Evolutionary conservation across 2,329 filamentous ascomycete species (phyloP).

Genomic region (Hymenoscyphus occultus): DNA sequence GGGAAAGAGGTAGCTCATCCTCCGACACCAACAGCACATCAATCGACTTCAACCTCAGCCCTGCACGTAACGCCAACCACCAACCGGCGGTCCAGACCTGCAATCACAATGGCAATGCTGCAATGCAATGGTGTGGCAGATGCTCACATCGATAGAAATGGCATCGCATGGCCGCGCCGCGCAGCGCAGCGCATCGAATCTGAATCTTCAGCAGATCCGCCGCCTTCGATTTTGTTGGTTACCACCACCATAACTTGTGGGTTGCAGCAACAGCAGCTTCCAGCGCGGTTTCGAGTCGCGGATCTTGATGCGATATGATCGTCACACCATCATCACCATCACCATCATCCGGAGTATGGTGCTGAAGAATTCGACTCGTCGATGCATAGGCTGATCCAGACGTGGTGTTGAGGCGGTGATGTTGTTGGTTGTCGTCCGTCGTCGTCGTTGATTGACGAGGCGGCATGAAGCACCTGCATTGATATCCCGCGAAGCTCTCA

Average conservation of each 20-base stretch:
- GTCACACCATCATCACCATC: neutral
- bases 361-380: neutral
- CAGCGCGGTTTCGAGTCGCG: neutral
- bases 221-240: neutral
- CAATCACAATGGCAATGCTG: too few relatives aligned
- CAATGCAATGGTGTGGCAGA: neutral
- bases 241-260: too few relatives aligned
- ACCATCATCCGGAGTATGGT: neutral
- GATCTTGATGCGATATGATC: neutral
- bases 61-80: too few relatives aligned
- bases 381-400: neutral
- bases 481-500: neutral
- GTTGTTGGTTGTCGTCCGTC: neutral
- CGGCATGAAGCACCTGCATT: constrained; percentile 4
- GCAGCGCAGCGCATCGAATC: too few relatives aligned
- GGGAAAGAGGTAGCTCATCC: too few relatives aligned
- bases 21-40: too few relatives aligned
- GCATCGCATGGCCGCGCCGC: too few relatives aligned
- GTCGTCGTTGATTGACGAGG: constrained; percentile 1
- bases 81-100: too few relatives aligned
- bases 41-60: too few relatives aligned
- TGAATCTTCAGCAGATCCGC: neutral
- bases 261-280: neutral
- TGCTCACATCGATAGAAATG: neutral
- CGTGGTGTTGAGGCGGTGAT: neutral